Evolutionary conservation across 2,329 filamentous ascomycete species (phyloP).

Genomic region (Harringtonia lauricola): DNA sequence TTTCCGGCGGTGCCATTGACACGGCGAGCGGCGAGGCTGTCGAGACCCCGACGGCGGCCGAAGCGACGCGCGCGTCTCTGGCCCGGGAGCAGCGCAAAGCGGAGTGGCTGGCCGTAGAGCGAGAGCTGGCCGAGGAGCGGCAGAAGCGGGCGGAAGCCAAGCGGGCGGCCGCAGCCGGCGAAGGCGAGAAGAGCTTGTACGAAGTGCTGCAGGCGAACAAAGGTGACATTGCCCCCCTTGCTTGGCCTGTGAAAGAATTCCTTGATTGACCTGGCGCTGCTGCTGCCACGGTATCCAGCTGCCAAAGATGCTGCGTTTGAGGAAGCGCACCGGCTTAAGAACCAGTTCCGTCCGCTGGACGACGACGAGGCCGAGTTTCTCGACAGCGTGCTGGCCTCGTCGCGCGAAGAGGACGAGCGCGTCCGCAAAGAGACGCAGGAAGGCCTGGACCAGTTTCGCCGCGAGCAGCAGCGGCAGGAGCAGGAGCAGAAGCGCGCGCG

Average conservation of each 20-base stretch:
- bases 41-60: not conserved
- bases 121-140: conserved; percentile 51
- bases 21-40: conserved; percentile 20
- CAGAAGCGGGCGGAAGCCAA: conserved; percentile 37
- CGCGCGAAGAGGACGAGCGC: conserved; percentile 41
- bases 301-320: conserved; percentile 77
- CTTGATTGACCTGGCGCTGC: too few species aligned
- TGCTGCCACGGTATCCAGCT: too few species aligned
- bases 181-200: conserved; percentile 53
- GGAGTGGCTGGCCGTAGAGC: conserved; percentile 56
- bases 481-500: not conserved
- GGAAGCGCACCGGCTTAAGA: conserved; percentile 57
- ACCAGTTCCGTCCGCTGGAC: conserved; percentile 69
- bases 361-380: conserved; percentile 72
- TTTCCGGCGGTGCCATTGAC: conserved; percentile 42
- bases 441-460: conserved; percentile 43
- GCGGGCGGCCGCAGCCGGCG: conserved; percentile 24
- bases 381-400: conserved; percentile 41
- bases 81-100: conserved; percentile 12
- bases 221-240: conserved; percentile 32
- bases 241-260: conserved; percentile 18
- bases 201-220: conserved; percentile 75
- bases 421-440: conserved; percentile 44
- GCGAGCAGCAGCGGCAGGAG: conserved; percentile 27
- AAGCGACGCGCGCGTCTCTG: not conserved